These are phyloP conservation scores for Yarrowia deformans DNA, from an alignment of 805 yeast genomes.

Conservation along the genomic window DNA sequence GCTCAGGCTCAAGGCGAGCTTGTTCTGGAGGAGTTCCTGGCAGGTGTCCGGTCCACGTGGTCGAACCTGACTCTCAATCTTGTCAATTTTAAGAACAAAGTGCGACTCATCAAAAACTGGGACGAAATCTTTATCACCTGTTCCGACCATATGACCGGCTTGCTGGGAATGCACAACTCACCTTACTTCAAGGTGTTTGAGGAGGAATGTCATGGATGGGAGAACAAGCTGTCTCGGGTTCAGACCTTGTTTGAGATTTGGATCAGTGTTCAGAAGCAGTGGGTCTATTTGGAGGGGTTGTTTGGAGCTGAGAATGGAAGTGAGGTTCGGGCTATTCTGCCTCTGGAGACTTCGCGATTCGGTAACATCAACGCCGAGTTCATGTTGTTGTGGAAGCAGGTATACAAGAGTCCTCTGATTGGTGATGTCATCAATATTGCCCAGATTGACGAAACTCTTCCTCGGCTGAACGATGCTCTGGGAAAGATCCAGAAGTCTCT, in stretches of 20 bases:
- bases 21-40: slow-evolving; percentile 65
- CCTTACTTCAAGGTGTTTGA: slow-evolving; percentile 67
- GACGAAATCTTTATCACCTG: slow-evolving; percentile 64
- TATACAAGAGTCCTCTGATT: slow-evolving; percentile 58
- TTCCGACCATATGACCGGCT: slow-evolving; percentile 65
- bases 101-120: slow-evolving; percentile 72
- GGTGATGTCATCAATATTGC: slow-evolving; percentile 62
- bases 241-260: slow-evolving; percentile 66
- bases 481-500: slow-evolving; percentile 67
- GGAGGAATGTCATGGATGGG: slow-evolving; percentile 62
- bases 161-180: slow-evolving; percentile 76
- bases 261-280: slow-evolving; percentile 87
- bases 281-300: slow-evolving; percentile 85
- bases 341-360: slow-evolving; percentile 73
- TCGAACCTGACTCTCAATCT: slow-evolving; percentile 57
- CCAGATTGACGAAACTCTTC: slow-evolving; percentile 58
- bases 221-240: slow-evolving; percentile 60
- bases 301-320: slow-evolving; percentile 59
- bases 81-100: slow-evolving; percentile 60
- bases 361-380: slow-evolving; percentile 68
- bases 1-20: slow-evolving; percentile 76
- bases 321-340: slow-evolving; percentile 69
- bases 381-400: slow-evolving; percentile 58
- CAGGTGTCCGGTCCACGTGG: slow-evolving; percentile 66
- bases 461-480: slow-evolving; percentile 63